A percentile compares a stretch with the other conserved stretches of the same genome.
phyloP scores from a whole-genome alignment of 2,329 filamentous ascomycete species.

The Emericellopsis atlantica region DNA sequence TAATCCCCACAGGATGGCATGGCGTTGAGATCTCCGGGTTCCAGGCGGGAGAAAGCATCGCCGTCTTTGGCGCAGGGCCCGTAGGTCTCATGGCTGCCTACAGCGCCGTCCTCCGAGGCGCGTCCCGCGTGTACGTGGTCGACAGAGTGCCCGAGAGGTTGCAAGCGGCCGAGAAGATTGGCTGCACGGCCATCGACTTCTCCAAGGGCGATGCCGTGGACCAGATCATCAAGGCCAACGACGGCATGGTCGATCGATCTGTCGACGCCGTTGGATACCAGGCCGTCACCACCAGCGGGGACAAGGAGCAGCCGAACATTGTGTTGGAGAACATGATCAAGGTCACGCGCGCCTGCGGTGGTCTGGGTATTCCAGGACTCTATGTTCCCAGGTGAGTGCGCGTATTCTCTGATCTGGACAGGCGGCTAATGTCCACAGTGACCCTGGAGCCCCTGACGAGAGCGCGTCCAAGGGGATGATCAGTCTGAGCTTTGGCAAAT shows the following conservation, averaged over 20 bases:
- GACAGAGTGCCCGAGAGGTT: slow-evolving; percentile 50
- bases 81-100: slow-evolving; percentile 57
- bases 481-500: slow-evolving; percentile 50
- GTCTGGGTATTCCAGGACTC: slow-evolving; percentile 46
- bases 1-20: slow-evolving; percentile 32
- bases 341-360: slow-evolving; percentile 48
- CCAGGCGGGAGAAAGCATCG: slow-evolving; percentile 46
- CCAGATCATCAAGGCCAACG: slow-evolving; percentile 45
- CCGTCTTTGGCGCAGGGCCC: slow-evolving; percentile 51
- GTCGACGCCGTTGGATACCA: slow-evolving; percentile 58
- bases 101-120: slow-evolving; percentile 46
- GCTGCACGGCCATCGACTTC: slow-evolving; percentile 48
- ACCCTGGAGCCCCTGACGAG: slow-evolving; percentile 50
- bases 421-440: slow-evolving; percentile 11
- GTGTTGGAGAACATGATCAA: slow-evolving; percentile 52
- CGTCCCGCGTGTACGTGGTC: slow-evolving; percentile 47
- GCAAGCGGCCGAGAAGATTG: slow-evolving; percentile 46
- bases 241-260: slow-evolving; percentile 48
- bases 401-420: neutral
- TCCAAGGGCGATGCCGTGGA: slow-evolving; percentile 44
- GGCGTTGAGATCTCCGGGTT: slow-evolving; percentile 45
- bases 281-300: slow-evolving; percentile 40
- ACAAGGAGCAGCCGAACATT: slow-evolving; percentile 48
- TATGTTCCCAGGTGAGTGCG: slow-evolving; percentile 21
- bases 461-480: slow-evolving; percentile 51